A percentile compares a stretch with the other conserved stretches of the same genome.
phyloP scores from a whole-genome alignment of 148 eudicot species.

The Rheum nobile region DNA sequence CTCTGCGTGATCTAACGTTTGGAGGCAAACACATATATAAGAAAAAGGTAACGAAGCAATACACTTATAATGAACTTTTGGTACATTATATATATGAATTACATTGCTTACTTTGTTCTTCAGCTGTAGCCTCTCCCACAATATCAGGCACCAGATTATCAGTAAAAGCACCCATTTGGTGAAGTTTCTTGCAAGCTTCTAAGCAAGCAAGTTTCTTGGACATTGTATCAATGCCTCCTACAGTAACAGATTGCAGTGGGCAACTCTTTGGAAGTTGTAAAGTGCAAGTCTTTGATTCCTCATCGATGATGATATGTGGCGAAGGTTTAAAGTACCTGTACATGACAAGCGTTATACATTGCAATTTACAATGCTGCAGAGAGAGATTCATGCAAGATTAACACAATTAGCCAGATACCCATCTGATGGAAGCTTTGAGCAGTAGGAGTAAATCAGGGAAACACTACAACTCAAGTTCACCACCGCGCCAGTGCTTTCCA shows the following conservation, averaged over 20 bases:
- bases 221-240: slow-evolving; percentile 32
- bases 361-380: background rate
- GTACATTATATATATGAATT: background rate
- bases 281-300: slow-evolving; percentile 30
- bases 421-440: slow-evolving; percentile 84
- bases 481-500: slow-evolving; percentile 67
- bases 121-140: slow-evolving; percentile 32
- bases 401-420: slow-evolving; percentile 38
- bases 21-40: background rate
- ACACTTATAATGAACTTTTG: background rate
- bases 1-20: background rate
- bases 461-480: slow-evolving; percentile 67
- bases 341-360: slow-evolving; percentile 9
- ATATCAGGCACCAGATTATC: slow-evolving; percentile 80
- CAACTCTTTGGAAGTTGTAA: slow-evolving; percentile 62
- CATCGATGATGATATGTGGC: slow-evolving; percentile 42
- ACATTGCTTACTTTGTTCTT: slow-evolving; percentile 33
- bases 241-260: slow-evolving; percentile 38
- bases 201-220: slow-evolving; percentile 64
- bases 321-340: slow-evolving; percentile 69
- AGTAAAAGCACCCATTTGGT: slow-evolving; percentile 61
- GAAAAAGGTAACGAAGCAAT: background rate
- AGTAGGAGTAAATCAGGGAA: slow-evolving; percentile 51
- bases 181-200: slow-evolving; percentile 78
- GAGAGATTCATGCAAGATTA: background rate